These are phyloP conservation scores for Hymenochaete sp. DNA, from an alignment of 1,284 basidiomycete species.

Conservation along the genomic window DNA sequence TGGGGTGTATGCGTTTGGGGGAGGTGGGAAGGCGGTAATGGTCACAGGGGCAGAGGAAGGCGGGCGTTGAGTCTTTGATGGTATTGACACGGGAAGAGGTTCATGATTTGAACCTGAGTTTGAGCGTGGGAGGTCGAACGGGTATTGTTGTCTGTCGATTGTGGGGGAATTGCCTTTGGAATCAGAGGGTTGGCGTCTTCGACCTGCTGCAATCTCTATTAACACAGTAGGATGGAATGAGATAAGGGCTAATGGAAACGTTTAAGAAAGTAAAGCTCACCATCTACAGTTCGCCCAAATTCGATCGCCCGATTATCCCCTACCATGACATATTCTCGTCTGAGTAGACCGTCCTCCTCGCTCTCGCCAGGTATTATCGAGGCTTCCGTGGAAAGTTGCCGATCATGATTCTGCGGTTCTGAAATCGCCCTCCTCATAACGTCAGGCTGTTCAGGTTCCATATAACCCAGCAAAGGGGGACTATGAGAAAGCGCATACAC, in stretches of 20 bases:
- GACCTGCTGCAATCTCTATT: constrained; percentile 55
- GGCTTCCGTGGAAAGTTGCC: constrained; percentile 46
- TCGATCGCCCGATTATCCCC: constrained; percentile 68
- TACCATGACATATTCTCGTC: constrained; percentile 72
- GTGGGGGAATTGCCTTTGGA: constrained; percentile 39
- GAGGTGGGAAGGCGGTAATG: constrained; percentile 52
- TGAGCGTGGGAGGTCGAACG: too few species aligned
- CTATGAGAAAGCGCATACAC: constrained; percentile 7
- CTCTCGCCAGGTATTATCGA: constrained; percentile 74
- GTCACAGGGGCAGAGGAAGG: constrained; percentile 22
- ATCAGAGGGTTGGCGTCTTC: constrained; percentile 50
- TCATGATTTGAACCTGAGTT: too few species aligned
- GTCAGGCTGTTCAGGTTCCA: constrained; percentile 13
- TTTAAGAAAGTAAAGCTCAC: constrained; percentile 34
- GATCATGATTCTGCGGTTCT: constrained; percentile 19
- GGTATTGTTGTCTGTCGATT: constrained; percentile 33
- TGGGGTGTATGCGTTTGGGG: constrained; percentile 36
- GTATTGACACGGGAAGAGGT: too few species aligned
- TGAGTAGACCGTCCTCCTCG: constrained; percentile 66
- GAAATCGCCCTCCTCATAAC: constrained; percentile 7
- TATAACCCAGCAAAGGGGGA: constrained; percentile 11
- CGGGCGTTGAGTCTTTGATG: too few species aligned
- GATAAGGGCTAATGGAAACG: background rate
- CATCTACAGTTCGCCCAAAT: constrained; percentile 70
- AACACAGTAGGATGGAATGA: background rate